Evolutionary conservation across 352 stramenopile genomes (phyloP).

Genomic region (Pythium folliculosum): DNA sequence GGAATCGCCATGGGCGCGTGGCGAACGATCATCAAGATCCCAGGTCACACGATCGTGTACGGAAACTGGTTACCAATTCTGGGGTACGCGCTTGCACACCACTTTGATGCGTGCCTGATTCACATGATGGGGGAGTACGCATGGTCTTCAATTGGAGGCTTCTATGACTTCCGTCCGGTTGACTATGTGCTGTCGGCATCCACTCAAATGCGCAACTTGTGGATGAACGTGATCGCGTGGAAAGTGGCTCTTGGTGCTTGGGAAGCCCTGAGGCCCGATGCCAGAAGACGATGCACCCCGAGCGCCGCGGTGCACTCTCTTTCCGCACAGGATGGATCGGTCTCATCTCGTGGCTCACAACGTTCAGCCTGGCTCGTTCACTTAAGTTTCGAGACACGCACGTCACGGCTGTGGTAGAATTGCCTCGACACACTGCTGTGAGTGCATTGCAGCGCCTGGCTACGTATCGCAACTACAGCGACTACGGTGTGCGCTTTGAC

Average conservation of each 20-base stretch:
- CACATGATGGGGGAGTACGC: constrained; percentile 4
- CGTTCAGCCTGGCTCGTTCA: constrained; percentile 17
- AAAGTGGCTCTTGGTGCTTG: constrained; percentile 16
- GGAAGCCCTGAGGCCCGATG: not conserved
- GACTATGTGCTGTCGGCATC: constrained; percentile 16
- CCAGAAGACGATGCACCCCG: not conserved
- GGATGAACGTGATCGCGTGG: constrained; percentile 25
- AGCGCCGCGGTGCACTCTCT: constrained; percentile 7
- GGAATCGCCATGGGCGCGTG: constrained; percentile 30
- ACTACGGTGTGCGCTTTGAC: constrained; percentile 19
- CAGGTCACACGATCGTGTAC: constrained; percentile 59
- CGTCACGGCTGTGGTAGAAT: not conserved
- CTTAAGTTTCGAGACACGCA: constrained; percentile 21
- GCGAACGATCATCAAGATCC: constrained; percentile 20
- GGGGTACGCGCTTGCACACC: constrained; percentile 34
- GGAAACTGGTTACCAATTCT: constrained; percentile 36
- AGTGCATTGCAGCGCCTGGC: not conserved
- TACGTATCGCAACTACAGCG: not conserved
- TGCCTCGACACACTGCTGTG: not conserved
- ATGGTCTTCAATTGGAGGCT: constrained; percentile 26
- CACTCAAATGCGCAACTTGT: constrained; percentile 42
- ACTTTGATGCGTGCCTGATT: constrained; percentile 41
- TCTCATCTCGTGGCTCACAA: constrained; percentile 17
- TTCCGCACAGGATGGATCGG: constrained; percentile 20
- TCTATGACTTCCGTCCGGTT: constrained; percentile 23